Evolutionary conservation across 192 early-diverging fungal species (phyloP).

Genomic region (Rhizophagus clarus): DNA sequence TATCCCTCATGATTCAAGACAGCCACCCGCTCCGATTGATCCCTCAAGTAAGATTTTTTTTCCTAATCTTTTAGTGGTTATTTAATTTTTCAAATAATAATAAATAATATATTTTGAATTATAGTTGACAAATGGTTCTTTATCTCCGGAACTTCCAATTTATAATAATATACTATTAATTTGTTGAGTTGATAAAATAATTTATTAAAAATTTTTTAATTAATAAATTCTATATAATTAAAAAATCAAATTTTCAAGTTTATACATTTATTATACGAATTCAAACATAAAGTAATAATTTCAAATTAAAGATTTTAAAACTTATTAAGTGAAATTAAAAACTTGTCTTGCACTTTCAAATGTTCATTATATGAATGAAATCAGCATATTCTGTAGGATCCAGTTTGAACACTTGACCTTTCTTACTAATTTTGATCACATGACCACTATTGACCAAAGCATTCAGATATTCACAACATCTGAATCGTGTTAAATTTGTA

Average conservation of each 20-base stretch:
- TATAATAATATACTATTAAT: constrained; percentile 29
- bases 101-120: neutral
- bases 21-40: constrained; percentile 69
- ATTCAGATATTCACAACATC: constrained; percentile 26
- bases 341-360: neutral
- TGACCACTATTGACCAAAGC: neutral
- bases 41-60: constrained; percentile 49
- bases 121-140: constrained; percentile 98
- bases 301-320: too few species aligned
- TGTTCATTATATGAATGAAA: neutral
- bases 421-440: constrained; percentile 12
- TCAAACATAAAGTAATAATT: too few species aligned
- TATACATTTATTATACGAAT: too few species aligned
- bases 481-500: neutral
- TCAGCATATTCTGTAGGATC: neutral
- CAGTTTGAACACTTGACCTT: constrained; percentile 11
- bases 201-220: neutral
- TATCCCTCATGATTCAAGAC: constrained; percentile 62
- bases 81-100: constrained; percentile 37
- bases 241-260: too few species aligned
- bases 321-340: too few species aligned
- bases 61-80: neutral
- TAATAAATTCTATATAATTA: too few species aligned
- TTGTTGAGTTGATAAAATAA: neutral
- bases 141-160: constrained; percentile 78